These are phyloP conservation scores for Neolecta irregularis DNA, from an alignment of 1,139 yeast genomes.

Conservation along the genomic window DNA sequence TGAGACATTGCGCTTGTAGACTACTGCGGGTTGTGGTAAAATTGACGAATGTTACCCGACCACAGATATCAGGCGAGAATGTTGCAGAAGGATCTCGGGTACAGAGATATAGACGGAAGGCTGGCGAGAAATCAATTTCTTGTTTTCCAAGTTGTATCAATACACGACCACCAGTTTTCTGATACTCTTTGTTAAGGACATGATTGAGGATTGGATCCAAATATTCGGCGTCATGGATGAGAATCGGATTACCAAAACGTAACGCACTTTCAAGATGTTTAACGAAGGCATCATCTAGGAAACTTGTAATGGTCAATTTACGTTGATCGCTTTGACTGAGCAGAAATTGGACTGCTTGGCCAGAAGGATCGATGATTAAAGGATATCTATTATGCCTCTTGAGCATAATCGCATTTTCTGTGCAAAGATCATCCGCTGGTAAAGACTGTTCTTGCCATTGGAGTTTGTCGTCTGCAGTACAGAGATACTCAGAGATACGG, in stretches of 20 bases:
- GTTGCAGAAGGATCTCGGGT: slow-evolving; percentile 38
- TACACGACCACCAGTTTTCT: slow-evolving; percentile 54
- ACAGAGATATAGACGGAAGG: slow-evolving; percentile 45
- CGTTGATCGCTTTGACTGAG: slow-evolving; percentile 21
- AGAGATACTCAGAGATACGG: slow-evolving; percentile 27
- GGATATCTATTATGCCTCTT: slow-evolving; percentile 33
- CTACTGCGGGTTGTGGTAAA: slow-evolving; percentile 57
- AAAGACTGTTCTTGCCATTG: slow-evolving; percentile 42
- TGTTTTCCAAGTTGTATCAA: slow-evolving; percentile 46
- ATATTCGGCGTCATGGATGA: slow-evolving; percentile 65
- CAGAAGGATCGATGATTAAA: slow-evolving; percentile 60
- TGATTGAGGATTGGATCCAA: slow-evolving; percentile 60
- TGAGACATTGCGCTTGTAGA: slow-evolving; percentile 47
- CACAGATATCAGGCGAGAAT: slow-evolving; percentile 40
- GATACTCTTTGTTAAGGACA: slow-evolving; percentile 45
- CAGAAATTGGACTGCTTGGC: slow-evolving; percentile 33
- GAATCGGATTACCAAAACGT: slow-evolving; percentile 62
- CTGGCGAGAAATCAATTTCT: slow-evolving; percentile 50
- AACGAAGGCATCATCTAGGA: slow-evolving; percentile 51
- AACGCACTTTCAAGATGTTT: slow-evolving; percentile 66
- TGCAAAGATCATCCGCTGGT: slow-evolving; percentile 40
- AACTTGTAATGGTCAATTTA: slow-evolving; percentile 46
- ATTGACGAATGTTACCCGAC: slow-evolving; percentile 51
- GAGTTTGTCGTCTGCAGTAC: slow-evolving; percentile 30
- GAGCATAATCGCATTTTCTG: slow-evolving; percentile 50